Evolutionary conservation across 805 yeast species (phyloP).

Genomic region (Schizosaccharomyces japonicus): DNA sequence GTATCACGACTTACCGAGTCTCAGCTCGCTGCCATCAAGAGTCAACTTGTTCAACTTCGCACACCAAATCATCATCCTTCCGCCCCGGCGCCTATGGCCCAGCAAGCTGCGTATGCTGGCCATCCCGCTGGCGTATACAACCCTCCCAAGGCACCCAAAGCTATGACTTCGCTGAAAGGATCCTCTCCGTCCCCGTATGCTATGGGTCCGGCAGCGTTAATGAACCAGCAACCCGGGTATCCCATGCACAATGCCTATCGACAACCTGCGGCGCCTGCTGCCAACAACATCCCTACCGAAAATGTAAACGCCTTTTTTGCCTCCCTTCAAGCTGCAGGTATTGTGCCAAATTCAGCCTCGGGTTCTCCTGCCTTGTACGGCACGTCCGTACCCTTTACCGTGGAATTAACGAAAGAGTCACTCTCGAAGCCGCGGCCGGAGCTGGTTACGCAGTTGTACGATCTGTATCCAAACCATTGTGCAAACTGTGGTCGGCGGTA

Average conservation of each 20-base stretch:
- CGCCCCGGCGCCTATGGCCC: no score
- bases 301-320: background rate
- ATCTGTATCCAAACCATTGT: conserved; percentile 55
- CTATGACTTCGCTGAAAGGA: no score
- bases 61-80: no score
- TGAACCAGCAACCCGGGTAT: no score
- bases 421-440: conserved; percentile 13
- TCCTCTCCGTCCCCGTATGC: no score
- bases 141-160: no score
- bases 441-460: conserved; percentile 24
- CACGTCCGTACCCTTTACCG: background rate
- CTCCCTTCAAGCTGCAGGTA: background rate
- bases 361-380: background rate
- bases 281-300: no score
- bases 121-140: no score
- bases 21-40: background rate
- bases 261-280: no score
- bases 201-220: no score
- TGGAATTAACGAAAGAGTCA: background rate
- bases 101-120: no score
- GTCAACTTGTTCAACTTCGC: background rate
- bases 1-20: background rate
- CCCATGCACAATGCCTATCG: no score
- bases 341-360: background rate
- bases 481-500: conserved; percentile 77